phyloP scores from a whole-genome alignment of 73 alveolate species.

The Blepharisma stoltei region DNA sequence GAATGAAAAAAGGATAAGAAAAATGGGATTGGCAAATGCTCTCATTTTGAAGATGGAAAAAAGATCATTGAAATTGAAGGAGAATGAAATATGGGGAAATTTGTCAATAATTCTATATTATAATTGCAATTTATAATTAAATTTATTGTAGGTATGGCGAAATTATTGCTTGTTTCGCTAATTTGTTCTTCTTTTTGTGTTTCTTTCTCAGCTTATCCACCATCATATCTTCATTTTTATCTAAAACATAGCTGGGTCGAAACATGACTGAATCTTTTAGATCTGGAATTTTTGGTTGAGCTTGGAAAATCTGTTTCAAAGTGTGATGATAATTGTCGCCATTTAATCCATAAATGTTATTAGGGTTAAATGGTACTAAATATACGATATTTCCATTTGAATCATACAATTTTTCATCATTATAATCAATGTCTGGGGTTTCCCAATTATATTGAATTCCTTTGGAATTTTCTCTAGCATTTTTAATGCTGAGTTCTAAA shows the following conservation, averaged over 20 bases:
- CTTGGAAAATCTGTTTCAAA: background rate
- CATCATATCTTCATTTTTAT: background rate
- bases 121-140: too few species aligned
- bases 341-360: background rate
- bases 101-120: too few species aligned
- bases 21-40: too few species aligned
- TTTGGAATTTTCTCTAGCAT: background rate
- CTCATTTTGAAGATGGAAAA: too few species aligned
- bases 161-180: too few species aligned
- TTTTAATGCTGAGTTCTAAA: too few species aligned
- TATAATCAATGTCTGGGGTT: background rate
- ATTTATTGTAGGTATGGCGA: too few species aligned
- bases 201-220: background rate
- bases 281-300: conserved; percentile 1
- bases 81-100: too few species aligned
- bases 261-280: background rate
- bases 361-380: background rate
- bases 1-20: too few species aligned
- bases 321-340: background rate
- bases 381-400: background rate
- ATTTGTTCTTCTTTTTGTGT: too few species aligned
- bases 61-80: too few species aligned
- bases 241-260: background rate
- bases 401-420: background rate
- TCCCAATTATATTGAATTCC: background rate